Evolutionary conservation across 1,284 basidiomycete species (phyloP).

Genomic region (Pyrrhoderma lamaoense): DNA sequence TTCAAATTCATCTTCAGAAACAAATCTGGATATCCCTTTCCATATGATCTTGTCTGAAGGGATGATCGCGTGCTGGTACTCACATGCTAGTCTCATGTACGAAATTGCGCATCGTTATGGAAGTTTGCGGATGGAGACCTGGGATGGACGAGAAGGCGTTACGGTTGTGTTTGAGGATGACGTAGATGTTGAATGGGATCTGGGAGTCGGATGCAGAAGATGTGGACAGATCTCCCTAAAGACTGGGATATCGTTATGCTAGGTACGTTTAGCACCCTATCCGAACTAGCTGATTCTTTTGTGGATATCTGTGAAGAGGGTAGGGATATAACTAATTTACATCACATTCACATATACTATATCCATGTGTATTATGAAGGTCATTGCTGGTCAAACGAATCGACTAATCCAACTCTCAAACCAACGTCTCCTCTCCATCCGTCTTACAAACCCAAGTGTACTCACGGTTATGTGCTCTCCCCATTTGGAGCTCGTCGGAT

Average conservation of each 20-base stretch:
- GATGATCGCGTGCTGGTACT: conserved; percentile 69
- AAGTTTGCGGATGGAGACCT: no score
- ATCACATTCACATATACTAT: no score
- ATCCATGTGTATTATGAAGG: background rate
- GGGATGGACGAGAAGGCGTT: conserved; percentile 27
- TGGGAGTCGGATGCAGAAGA: conserved; percentile 37
- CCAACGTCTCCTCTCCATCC: conserved; percentile 36
- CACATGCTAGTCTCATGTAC: conserved; percentile 52
- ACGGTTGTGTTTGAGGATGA: conserved; percentile 72
- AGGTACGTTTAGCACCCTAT: conserved; percentile 32
- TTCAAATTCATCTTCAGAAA: conserved; percentile 11
- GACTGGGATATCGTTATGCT: conserved; percentile 75
- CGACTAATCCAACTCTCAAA: conserved; percentile 29
- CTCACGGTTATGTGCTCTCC: conserved; percentile 59
- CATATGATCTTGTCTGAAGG: conserved; percentile 47
- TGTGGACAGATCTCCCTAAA: conserved; percentile 52
- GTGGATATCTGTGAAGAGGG: no score
- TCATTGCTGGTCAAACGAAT: conserved; percentile 60
- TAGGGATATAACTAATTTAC: no score
- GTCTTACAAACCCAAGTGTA: conserved; percentile 57
- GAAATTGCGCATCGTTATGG: conserved; percentile 23
- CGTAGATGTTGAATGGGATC: conserved; percentile 68
- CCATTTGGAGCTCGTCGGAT: conserved; percentile 46
- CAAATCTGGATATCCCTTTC: conserved; percentile 28
- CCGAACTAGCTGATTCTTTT: no score